A percentile compares a stretch with the other conserved stretches of the same genome.
These are phyloP conservation scores for Aschersonia sp. DNA, from an alignment of 2,329 filamentous ascomycete species.

Conservation along the genomic window DNA sequence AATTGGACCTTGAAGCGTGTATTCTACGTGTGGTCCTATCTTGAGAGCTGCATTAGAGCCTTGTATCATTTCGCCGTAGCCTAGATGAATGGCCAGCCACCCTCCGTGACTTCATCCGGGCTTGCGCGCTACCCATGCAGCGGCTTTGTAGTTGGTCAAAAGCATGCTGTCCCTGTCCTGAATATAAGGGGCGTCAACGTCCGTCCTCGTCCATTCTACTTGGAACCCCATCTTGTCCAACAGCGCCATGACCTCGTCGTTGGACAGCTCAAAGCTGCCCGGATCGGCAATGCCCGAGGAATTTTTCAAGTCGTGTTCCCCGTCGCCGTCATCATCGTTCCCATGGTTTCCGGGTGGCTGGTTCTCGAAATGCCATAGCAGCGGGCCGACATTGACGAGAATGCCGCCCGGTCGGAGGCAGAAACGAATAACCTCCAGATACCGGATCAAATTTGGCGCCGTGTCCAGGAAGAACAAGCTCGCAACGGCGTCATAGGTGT, in stretches of 20 bases:
- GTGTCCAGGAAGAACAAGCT: constrained; percentile 97
- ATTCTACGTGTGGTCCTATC: too few relatives aligned
- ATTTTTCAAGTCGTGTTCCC: constrained; percentile 30
- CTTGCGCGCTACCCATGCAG: constrained; percentile 79
- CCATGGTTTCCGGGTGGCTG: constrained; percentile 45
- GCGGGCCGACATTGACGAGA: constrained; percentile 79
- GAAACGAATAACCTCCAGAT: constrained; percentile 68
- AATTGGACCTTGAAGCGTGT: too few relatives aligned
- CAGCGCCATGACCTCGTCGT: constrained; percentile 74
- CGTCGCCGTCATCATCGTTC: constrained; percentile 34
- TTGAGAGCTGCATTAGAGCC: too few relatives aligned
- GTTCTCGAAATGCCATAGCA: constrained; percentile 93
- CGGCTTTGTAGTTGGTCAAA: constrained; percentile 65
- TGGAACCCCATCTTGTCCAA: constrained; percentile 64
- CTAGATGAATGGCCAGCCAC: too few relatives aligned
- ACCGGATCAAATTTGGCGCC: constrained; percentile 81
- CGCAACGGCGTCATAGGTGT: constrained; percentile 65
- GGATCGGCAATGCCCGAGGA: constrained; percentile 69
- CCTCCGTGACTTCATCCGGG: constrained; percentile 8
- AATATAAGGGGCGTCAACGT: constrained; percentile 68
- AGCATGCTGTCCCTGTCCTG: constrained; percentile 77
- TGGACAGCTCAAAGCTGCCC: constrained; percentile 76
- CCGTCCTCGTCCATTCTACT: constrained; percentile 47
- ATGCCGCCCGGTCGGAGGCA: constrained; percentile 67
- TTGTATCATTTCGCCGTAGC: too few relatives aligned